These are phyloP conservation scores for Coemansia brasiliensis DNA, from an alignment of 192 early-diverging fungal genomes.

Conservation along the genomic window DNA sequence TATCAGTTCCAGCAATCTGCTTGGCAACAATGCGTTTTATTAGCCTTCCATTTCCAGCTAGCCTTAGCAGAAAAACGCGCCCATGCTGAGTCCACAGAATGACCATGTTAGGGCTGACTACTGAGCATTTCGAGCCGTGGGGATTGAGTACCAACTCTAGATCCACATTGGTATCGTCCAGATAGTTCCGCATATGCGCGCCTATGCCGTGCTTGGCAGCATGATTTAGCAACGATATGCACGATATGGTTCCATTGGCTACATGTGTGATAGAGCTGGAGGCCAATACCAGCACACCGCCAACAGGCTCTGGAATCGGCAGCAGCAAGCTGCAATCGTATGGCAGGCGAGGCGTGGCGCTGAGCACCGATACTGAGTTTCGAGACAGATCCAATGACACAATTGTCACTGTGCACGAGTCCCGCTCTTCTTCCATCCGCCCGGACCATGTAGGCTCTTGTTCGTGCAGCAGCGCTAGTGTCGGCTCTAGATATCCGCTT, in stretches of 20 bases:
- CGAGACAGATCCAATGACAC: constrained; percentile 83
- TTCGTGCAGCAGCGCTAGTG: constrained; percentile 91
- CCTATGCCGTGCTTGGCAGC: constrained; percentile 75
- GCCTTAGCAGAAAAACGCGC: constrained; percentile 67
- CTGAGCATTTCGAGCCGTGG: constrained; percentile 57
- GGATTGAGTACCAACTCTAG: constrained; percentile 73
- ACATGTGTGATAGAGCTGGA: constrained; percentile 83
- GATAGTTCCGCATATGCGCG: constrained; percentile 49
- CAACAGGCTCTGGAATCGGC: constrained; percentile 79
- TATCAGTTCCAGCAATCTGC: constrained; percentile 27
- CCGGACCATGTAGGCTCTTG: constrained; percentile 85
- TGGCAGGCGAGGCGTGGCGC: constrained; percentile 72
- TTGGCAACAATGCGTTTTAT: constrained; percentile 71
- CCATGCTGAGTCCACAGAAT: constrained; percentile 74
- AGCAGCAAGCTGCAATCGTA: constrained; percentile 74
- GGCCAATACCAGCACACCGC: constrained; percentile 79
- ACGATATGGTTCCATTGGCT: constrained; percentile 68
- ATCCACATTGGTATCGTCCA: constrained; percentile 49
- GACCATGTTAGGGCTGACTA: constrained; percentile 71
- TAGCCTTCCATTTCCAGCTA: constrained; percentile 75
- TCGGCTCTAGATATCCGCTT: constrained; percentile 89
- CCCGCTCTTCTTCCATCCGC: constrained; percentile 56
- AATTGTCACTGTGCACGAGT: constrained; percentile 74
- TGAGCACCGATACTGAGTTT: constrained; percentile 79
- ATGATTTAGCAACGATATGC: constrained; percentile 64